These are phyloP conservation scores for Eucalyptus decipiens DNA, from an alignment of 345 rosid genomes.

Conservation along the genomic window DNA sequence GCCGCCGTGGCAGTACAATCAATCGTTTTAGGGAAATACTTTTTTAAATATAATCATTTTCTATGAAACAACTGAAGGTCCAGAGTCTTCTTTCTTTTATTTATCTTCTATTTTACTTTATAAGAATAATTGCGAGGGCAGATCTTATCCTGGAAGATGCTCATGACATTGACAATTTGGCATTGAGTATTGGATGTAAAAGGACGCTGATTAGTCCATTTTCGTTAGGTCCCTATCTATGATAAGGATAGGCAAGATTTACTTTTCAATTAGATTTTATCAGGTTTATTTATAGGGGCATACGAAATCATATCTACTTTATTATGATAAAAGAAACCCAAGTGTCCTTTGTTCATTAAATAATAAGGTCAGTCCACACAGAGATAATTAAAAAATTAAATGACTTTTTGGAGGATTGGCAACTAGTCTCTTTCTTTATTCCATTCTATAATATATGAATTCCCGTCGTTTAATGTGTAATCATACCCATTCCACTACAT, in stretches of 20 bases:
- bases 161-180: not conserved
- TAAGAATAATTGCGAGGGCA: not conserved
- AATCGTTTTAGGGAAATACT: not conserved
- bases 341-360: not conserved
- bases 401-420: not conserved
- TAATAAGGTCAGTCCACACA: not conserved
- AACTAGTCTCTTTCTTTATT: not conserved
- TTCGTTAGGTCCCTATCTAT: not conserved
- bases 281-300: not conserved
- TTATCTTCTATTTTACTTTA: not conserved
- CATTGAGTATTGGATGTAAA: not conserved
- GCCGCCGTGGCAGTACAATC: not conserved
- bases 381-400: not conserved
- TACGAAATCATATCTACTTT: not conserved
- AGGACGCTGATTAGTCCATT: not conserved
- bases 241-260: not conserved
- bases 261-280: not conserved
- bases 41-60: not conserved
- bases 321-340: not conserved
- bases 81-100: not conserved
- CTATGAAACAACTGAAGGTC: not conserved
- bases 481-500: not conserved
- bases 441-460: not conserved
- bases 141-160: not conserved
- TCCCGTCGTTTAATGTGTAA: not conserved